These are phyloP conservation scores for Exophiala dermatitidis DNA, from an alignment of 2,329 filamentous ascomycete genomes.

Conservation along the genomic window DNA sequence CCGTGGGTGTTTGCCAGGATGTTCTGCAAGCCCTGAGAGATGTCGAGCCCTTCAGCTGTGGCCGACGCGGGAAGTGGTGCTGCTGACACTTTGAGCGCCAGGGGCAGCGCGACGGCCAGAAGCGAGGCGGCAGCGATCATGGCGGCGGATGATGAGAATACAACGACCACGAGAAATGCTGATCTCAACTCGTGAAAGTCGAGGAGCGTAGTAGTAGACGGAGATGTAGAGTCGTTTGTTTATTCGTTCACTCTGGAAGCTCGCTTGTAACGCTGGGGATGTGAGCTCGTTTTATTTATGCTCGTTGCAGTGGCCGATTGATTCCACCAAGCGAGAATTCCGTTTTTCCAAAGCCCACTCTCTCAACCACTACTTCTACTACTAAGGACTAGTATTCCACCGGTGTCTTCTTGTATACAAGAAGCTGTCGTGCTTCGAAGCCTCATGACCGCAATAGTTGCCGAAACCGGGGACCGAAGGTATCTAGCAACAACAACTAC, in stretches of 20 bases:
- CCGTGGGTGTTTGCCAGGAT: slow-evolving; percentile 25
- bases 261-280: too few relatives aligned
- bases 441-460: too few relatives aligned
- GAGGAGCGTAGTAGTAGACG: background rate
- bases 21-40: slow-evolving; percentile 22
- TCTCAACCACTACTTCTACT: too few relatives aligned
- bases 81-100: slow-evolving; percentile 8
- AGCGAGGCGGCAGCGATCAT: slow-evolving; percentile 10
- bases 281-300: too few relatives aligned
- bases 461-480: too few relatives aligned
- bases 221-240: background rate
- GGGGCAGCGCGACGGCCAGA: slow-evolving; percentile 8
- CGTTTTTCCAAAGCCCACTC: too few relatives aligned
- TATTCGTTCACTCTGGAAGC: background rate
- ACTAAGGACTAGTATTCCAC: too few relatives aligned
- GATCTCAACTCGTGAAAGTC: background rate
- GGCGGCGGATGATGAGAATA: background rate
- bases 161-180: background rate
- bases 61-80: slow-evolving; percentile 15
- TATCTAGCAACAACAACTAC: too few relatives aligned
- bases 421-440: too few relatives aligned
- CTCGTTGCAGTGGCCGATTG: background rate
- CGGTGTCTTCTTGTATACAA: too few relatives aligned
- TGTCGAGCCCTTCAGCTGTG: slow-evolving; percentile 15
- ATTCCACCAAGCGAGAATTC: too few relatives aligned